A percentile compares a stretch with the other conserved stretches of the same genome.
Evolutionary conservation across 495 filamentous ascomycete genomes (phyloP).

Genomic region (Extremus antarcticus): DNA sequence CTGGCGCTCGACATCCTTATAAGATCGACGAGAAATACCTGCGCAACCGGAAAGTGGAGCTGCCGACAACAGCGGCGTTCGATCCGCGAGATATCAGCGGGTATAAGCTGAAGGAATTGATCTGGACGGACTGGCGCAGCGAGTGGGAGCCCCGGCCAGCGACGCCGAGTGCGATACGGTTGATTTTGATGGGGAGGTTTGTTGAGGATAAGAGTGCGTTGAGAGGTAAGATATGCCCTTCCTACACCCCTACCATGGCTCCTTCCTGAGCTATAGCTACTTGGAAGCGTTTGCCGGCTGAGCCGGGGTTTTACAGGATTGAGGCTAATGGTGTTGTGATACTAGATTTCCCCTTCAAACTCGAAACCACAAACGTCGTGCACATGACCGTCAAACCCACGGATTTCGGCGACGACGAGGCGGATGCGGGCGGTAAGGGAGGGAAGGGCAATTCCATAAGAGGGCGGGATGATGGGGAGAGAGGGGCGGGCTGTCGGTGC

Average conservation of each 20-base stretch:
- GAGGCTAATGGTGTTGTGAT: conserved; percentile 4
- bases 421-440: conserved; percentile 56
- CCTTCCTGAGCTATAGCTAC: no score
- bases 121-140: conserved; percentile 77
- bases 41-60: conserved; percentile 57
- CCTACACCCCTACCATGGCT: no score
- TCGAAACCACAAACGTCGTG: conserved; percentile 64
- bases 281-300: no score
- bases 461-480: conserved; percentile 42
- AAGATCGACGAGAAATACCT: conserved; percentile 80
- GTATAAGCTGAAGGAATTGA: conserved; percentile 84
- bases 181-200: conserved; percentile 82
- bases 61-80: conserved; percentile 29
- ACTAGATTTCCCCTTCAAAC: conserved; percentile 67
- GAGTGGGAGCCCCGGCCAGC: conserved; percentile 83
- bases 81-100: conserved; percentile 72
- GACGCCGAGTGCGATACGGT: conserved; percentile 69
- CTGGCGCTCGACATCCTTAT: conserved; percentile 74
- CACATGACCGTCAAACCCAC: conserved; percentile 90
- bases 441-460: conserved; percentile 41
- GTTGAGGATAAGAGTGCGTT: conserved; percentile 75
- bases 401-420: conserved; percentile 80
- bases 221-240: conserved; percentile 41
- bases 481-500: conserved; percentile 63
- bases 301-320: no score